Conservation (phyloP, 352 stramenopile genomes). For the Globisporangium parvum region DNA sequence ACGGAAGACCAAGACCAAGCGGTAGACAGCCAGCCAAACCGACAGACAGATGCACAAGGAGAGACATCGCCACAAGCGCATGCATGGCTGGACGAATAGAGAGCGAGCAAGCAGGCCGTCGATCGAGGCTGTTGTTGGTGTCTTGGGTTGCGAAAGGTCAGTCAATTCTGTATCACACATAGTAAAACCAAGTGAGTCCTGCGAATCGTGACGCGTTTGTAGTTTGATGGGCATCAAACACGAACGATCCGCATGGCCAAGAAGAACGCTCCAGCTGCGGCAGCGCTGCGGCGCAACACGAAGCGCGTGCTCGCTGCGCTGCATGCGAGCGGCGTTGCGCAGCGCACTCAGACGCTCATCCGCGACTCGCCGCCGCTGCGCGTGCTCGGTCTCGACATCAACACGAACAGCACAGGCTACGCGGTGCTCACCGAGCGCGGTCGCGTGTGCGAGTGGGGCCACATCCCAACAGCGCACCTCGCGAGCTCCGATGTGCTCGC, state of each 20-base stretch:
- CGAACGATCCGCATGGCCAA: too few relatives aligned
- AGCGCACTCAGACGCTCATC: conserved; percentile 21
- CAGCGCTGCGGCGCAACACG: conserved; percentile 32
- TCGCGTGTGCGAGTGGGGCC: conserved; percentile 46
- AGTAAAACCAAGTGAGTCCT: too few relatives aligned
- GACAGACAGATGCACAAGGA: not conserved
- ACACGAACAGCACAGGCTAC: conserved; percentile 81
- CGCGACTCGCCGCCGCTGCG: conserved; percentile 29
- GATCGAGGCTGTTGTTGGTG: too few relatives aligned
- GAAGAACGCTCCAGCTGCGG: conserved; percentile 6
- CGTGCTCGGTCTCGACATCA: conserved; percentile 77
- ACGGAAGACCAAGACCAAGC: conserved; percentile 18
- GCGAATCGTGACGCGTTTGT: too few relatives aligned
- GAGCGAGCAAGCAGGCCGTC: too few relatives aligned
- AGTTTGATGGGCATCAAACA: too few relatives aligned
- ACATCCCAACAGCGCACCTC: conserved; percentile 57
- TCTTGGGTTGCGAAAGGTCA: too few relatives aligned
- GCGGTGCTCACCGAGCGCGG: conserved; percentile 51
- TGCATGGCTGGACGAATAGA: too few relatives aligned
- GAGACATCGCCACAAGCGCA: not conserved
- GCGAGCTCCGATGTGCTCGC: conserved; percentile 56
- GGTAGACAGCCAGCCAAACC: conserved; percentile 4
- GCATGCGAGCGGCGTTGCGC: conserved; percentile 19
- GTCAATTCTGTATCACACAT: too few relatives aligned
- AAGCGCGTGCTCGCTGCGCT: conserved; percentile 54